phyloP scores from a whole-genome alignment of 805 yeast species.

The Myxozyma udenii region DNA sequence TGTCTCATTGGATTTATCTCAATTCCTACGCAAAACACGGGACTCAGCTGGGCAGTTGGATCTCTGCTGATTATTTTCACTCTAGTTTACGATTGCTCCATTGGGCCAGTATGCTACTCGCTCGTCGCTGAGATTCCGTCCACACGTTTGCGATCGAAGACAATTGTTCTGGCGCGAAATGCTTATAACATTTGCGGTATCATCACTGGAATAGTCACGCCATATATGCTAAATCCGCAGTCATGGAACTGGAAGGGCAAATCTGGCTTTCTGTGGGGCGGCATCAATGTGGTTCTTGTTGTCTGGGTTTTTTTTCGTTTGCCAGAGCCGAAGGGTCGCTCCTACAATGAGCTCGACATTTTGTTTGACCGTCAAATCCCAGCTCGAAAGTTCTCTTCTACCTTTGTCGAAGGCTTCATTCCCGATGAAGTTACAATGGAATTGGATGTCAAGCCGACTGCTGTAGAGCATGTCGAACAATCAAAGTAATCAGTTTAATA shows the following conservation, averaged over 20 bases:
- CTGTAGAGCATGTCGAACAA: no score
- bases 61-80: slow-evolving; percentile 47
- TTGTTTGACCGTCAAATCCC: slow-evolving; percentile 40
- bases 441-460: no score
- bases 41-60: slow-evolving; percentile 36
- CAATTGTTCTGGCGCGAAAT: slow-evolving; percentile 45
- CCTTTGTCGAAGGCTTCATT: no score
- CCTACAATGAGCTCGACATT: slow-evolving; percentile 58
- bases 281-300: slow-evolving; percentile 36
- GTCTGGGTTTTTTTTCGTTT: slow-evolving; percentile 51
- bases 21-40: slow-evolving; percentile 27
- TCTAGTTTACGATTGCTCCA: slow-evolving; percentile 46
- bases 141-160: slow-evolving; percentile 44
- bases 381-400: slow-evolving; percentile 10
- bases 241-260: slow-evolving; percentile 36
- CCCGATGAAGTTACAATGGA: no score
- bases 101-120: slow-evolving; percentile 47
- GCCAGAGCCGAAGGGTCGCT: slow-evolving; percentile 59
- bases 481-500: no score
- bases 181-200: slow-evolving; percentile 32
- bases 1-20: slow-evolving; percentile 25
- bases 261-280: slow-evolving; percentile 37
- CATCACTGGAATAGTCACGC: slow-evolving; percentile 34
- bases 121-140: slow-evolving; percentile 46
- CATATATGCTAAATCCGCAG: slow-evolving; percentile 51